These are phyloP conservation scores for Quercus alba DNA, from an alignment of 306 rosid species.

Conservation along the genomic window DNA sequence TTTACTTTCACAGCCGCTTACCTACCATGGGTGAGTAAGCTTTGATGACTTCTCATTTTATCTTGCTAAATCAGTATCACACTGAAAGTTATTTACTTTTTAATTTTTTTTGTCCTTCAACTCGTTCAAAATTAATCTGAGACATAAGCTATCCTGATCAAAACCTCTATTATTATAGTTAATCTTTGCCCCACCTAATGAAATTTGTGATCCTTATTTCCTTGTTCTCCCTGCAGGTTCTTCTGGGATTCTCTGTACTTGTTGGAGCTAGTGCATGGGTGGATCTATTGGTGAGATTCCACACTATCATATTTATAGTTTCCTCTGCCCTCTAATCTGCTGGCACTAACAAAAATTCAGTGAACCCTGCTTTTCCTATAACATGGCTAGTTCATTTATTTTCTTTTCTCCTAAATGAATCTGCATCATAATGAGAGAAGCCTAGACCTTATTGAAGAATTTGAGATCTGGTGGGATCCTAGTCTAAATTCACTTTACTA, in stretches of 20 bases:
- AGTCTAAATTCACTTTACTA: no score
- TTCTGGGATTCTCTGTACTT: slow-evolving; percentile 85
- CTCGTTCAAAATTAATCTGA: not conserved
- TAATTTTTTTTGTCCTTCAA: not conserved
- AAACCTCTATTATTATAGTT: not conserved
- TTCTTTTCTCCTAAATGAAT: not conserved
- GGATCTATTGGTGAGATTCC: slow-evolving; percentile 74
- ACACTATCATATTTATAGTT: not conserved
- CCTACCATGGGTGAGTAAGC: slow-evolving; percentile 90
- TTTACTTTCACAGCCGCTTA: slow-evolving; percentile 93
- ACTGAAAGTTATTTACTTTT: not conserved
- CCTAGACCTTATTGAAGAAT: no score
- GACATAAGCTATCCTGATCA: slow-evolving; percentile 10
- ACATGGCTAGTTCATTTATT: not conserved
- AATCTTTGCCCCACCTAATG: not conserved
- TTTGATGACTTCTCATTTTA: not conserved
- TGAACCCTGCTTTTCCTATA: not conserved
- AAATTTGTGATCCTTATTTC: not conserved
- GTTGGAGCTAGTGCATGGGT: slow-evolving; percentile 99
- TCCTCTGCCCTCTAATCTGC: not conserved
- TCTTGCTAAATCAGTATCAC: not conserved
- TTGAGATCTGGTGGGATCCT: no score
- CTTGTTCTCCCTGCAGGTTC: slow-evolving; percentile 51
- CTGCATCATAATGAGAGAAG: not conserved
- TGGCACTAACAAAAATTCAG: not conserved